Evolutionary conservation across 371 early-diverging fungal genomes (phyloP), one percentile per base, ranked within the genome.

Genomic region (Saksenaea vasiformis): DNA sequence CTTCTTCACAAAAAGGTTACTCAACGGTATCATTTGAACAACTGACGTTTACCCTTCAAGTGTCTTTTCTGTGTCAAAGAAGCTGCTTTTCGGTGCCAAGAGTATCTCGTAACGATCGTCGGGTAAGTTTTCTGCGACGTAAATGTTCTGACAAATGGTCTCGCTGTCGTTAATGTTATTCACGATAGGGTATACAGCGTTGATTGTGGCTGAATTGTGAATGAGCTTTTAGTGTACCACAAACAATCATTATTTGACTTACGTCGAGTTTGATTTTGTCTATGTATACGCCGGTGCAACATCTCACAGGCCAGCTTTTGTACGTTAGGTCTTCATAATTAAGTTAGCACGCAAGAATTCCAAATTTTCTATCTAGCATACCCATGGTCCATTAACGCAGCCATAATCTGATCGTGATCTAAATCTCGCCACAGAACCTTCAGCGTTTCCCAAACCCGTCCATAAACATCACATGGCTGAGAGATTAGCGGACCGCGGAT

Each of bases 381-480:
- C 76, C 44, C 62, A 14, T 59, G 57, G 22, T 61, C 54, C 56
- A 54, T 63, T 13, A 77, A 55, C 17, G 74, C 71, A 36, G 64
- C 37, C 9, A 69, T 34, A 24, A 77, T 73, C 9, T 73, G 61
- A 39, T 78, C 71, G 31, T 60, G 64, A 37, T 54, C 65, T 39
- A 69, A 54, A 34, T 72, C 70, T 36, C 74, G 66, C 80, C 80
- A 79, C 34, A 79, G 57, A 2, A 79, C 70, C 54, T 74, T 74
- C 54, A 79, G 67, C 2, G 80, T 79, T 67, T 79, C 73, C 65
- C 73, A 68, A 15, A 65, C 67, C 8, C 73, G 70, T 19, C 77
- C 77, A 44, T 79, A 60, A 0, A 77, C n/a, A 36, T 69, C 73
- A 64, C 54, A 41, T 51, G 67, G 34, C 24, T 62, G 36, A 1